Evolutionary conservation across 805 yeast species (phyloP).

Genomic region (Kodamaea neixiangensis): DNA sequence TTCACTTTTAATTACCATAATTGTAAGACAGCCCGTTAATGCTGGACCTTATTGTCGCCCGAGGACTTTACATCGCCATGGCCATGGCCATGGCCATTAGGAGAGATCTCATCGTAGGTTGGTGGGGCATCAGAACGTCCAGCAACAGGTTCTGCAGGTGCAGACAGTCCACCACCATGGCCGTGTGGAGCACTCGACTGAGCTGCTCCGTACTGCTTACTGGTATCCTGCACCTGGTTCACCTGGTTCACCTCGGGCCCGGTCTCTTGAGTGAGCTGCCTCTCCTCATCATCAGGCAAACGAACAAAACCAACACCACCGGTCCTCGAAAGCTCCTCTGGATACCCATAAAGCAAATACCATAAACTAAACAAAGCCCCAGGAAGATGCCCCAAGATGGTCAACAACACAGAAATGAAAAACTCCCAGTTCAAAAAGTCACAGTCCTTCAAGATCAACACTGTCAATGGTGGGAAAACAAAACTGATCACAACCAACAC

Average conservation of each 20-base stretch:
- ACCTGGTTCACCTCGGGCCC: background rate
- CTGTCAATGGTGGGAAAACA: slow-evolving; percentile 41
- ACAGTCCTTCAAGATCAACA: slow-evolving; percentile 31
- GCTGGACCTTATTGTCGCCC: slow-evolving; percentile 37
- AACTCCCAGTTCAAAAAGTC: slow-evolving; percentile 37
- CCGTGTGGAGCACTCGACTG: background rate
- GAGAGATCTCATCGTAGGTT: slow-evolving; percentile 26
- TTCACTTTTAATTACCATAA: background rate
- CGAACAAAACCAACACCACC: slow-evolving; percentile 21
- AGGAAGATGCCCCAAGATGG: slow-evolving; percentile 35
- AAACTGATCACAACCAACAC: slow-evolving; percentile 28
- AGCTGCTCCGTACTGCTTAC: background rate
- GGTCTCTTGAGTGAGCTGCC: background rate
- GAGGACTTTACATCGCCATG: slow-evolving; percentile 13
- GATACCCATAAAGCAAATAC: slow-evolving; percentile 14
- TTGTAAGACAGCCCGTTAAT: slow-evolving; percentile 11
- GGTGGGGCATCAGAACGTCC: slow-evolving; percentile 21
- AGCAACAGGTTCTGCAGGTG: background rate
- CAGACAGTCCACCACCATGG: background rate
- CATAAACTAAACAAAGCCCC: slow-evolving; percentile 35
- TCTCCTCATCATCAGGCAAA: slow-evolving; percentile 21
- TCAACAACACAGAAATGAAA: slow-evolving; percentile 30
- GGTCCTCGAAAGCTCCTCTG: slow-evolving; percentile 4
- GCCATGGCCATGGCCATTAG: slow-evolving; percentile 10
- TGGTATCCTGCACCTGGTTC: slow-evolving; percentile 3